Evolutionary conservation across 2,329 filamentous ascomycete species (phyloP), one percentile per base, ranked within the genome.

Genomic region (Ophiosphaerella herpotricha): DNA sequence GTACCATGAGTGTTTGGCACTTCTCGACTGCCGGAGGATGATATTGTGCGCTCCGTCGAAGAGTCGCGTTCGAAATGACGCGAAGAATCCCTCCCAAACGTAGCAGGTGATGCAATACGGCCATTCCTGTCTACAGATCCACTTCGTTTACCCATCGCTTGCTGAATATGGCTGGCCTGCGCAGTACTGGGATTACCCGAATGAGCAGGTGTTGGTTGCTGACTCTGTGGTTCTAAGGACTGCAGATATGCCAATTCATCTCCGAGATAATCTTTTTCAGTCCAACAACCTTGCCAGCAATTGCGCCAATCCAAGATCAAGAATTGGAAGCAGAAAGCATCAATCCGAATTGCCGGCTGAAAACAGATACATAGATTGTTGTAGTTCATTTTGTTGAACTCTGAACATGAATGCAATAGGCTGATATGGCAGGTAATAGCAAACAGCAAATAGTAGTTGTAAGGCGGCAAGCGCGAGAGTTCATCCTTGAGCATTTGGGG

Each of bases 321-420:
- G 59, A 96, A 97, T 65, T 92, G 91, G 81, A 97, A 97, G 72
- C 91, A 95, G 72, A 93, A 95, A 1, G 87, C 87, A 66, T 97
- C 93, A 51, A 97, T 94, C 75, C 93, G 96, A 84, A 97, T 91
- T 74, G 91, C 96, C 3, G 93, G 93, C 74, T 96, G 91, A 74
- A 97, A 97, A 77, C 93, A 97, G 63, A 97, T 96, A 76, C 91
- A 96, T 21, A 97, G 79, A 60, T 97, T 97, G 68, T 90, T 86
- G 70, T 93, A 96, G 70, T 96, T 91, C 93, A 97, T 97, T 78
- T 96, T 96, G 82, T 97, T 97, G 78, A 93, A 92, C 58, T 95
- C 90, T 21, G 91, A 89, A 72, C 96, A 93, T 1, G 90, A 91
- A 61, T 96, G 86, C 8, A 97, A 82, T 23, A 97, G 82, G 64